Percentiles rank a stretch among this genome's conserved stretches.
These are phyloP conservation scores for Glaciozyma martinii DNA, from an alignment of 768 basidiomycete genomes.

Conservation along the genomic window DNA sequence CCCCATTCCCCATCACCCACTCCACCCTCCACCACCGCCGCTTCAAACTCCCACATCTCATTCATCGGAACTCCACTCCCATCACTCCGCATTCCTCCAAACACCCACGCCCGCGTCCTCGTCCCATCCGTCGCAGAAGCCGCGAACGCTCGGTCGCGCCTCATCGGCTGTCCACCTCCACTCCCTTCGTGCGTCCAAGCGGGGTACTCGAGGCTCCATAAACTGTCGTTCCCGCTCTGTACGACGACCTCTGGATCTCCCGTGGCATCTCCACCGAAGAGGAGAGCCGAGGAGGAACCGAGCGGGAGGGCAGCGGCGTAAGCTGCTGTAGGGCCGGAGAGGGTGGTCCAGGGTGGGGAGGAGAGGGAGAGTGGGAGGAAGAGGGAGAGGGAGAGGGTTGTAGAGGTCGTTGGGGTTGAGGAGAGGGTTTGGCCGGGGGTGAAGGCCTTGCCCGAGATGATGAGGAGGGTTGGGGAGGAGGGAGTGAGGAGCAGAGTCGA, in stretches of 20 bases:
- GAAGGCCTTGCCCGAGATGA: constrained; percentile 18
- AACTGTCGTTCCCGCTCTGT: constrained; percentile 16
- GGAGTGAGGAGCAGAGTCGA: constrained; percentile 15
- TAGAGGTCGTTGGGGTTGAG: constrained; percentile 13
- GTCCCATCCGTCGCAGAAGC: constrained; percentile 21
- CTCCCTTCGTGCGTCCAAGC: constrained; percentile 10
- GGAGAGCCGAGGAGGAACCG: background rate
- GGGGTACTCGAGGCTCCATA: constrained; percentile 2
- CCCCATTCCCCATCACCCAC: background rate
- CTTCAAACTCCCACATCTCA: constrained; percentile 24
- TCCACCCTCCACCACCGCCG: background rate
- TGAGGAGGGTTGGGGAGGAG: constrained; percentile 5
- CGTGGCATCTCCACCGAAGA: constrained; percentile 24
- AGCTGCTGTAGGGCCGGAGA: constrained; percentile 1
- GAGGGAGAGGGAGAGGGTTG: constrained; percentile 19
- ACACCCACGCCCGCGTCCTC: constrained; percentile 17
- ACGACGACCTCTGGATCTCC: constrained; percentile 14
- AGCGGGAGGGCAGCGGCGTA: constrained; percentile 12
- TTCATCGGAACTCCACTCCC: constrained; percentile 5
- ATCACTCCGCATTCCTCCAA: constrained; percentile 15
- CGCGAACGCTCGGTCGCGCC: constrained; percentile 9
- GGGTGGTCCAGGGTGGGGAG: constrained; percentile 15
- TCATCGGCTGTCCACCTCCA: constrained; percentile 14
- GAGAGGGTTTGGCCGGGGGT: constrained; percentile 23
- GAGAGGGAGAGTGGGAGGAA: constrained; percentile 11